Base-by-base conservation (phyloP, 306 rosid genomes). In the Cucurbita argyrosperma region DNA sequence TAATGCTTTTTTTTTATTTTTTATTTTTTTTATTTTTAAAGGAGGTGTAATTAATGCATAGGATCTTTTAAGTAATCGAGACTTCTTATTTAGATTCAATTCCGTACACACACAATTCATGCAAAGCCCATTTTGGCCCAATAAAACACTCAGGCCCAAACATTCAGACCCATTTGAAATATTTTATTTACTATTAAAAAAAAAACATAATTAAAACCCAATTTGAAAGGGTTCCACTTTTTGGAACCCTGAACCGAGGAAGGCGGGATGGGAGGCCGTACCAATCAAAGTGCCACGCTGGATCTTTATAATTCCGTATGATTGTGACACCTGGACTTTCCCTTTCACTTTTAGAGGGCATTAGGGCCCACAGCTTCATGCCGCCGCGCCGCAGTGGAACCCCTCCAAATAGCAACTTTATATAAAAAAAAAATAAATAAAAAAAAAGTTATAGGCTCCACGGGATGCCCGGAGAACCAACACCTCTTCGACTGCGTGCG, bases 401-500 rank as follows among this genome's bases (percentile, higher is more conserved):
- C 8, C 18, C 11, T 50, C 15, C 51, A 46, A 46, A 46, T 46
- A 46, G 5, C 13, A 8, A 8, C 14, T 4, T 50, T 50, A 4
- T 50, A 0, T 3, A 42, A 43, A 43, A 8, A 1, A 1, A 8
- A 8, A 8, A 1, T 1, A 43, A 5, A 9, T 1, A 43, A 43
- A 47, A 11, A 6, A 9, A 23, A 46, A 47, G 2, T 14, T n/a
- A 26, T 68, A 23, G 74, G 40, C 40, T 68, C 74, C 43, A 47
- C 74, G 74, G 43, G 57, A 68, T 68, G 43, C 42, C 4, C 74
- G 74, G 43, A 43, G 54, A 45, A 45, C 55, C 72, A 66, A 66
- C 52, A 66, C 52, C 71, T 3, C 12, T 30, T 7, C 56, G 3
- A 15, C 70, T 38, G 50, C 70, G 70, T 63, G 70, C 70, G 49